phyloP scores from a whole-genome alignment of 129 eudicot genomes.

The Silybum marianum region DNA sequence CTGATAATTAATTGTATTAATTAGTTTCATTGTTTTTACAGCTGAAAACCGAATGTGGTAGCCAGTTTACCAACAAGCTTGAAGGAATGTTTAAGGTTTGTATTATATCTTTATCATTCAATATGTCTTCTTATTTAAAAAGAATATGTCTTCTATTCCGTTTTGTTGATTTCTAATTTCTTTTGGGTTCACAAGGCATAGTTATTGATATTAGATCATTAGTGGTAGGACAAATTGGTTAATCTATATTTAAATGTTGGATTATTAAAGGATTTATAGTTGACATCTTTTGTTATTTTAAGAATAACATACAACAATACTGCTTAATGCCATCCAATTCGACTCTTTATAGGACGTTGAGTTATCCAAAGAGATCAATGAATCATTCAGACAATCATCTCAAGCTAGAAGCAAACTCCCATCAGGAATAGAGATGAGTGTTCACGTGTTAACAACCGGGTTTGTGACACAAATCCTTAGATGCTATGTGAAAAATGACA shows the following conservation, averaged over 20 bases:
- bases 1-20: slow-evolving; percentile 3
- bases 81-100: slow-evolving; percentile 96
- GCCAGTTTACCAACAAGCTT: slow-evolving; percentile 94
- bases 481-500: background rate
- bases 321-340: background rate
- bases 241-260: no score
- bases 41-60: slow-evolving; percentile 95
- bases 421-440: slow-evolving; percentile 96
- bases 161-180: no score
- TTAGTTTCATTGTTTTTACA: slow-evolving; percentile 36
- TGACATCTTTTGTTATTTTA: background rate
- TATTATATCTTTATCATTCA: background rate
- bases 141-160: no score
- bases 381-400: slow-evolving; percentile 95
- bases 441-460: slow-evolving; percentile 97
- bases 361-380: slow-evolving; percentile 91
- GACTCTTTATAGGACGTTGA: slow-evolving; percentile 70
- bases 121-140: background rate
- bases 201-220: no score
- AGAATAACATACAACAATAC: background rate
- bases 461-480: slow-evolving; percentile 31
- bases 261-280: background rate
- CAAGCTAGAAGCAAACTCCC: slow-evolving; percentile 97
- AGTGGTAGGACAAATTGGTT: no score
- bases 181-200: no score